Base-by-base conservation (phyloP, 768 basidiomycete species). In the Termitomyces sp. region DNA sequence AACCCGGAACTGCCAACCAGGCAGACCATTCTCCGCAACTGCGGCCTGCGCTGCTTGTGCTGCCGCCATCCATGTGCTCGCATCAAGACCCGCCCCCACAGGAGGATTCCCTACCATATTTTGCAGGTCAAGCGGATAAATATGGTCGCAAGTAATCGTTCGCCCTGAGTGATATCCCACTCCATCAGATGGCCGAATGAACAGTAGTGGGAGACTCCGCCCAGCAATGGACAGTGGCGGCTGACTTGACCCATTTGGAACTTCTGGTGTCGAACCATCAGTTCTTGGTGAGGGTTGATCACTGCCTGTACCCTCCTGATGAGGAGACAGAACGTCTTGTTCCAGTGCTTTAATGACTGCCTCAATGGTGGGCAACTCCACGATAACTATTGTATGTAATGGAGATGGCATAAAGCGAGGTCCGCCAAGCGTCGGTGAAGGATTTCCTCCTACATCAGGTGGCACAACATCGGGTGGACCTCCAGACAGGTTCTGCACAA, bases 91-190 rank as follows among this genome's bases (percentile, higher is more conserved):
- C 51, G 73, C 77, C 49, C 73, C 73, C 2, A 78, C 75, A 44
- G 79, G 70, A 46, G 78, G 74, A 62, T 74, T 76, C 1, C 74
- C 78, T 4, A 68, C 69, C 64, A 85, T 78, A 26, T 71, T 75
- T 33, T 76, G 75, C 49, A 91, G 73, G 65, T 88, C 85, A 71
- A 91, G 79, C 64, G 86, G 83, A 70, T 90, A 89, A 17, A 89
- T 80, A 65, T 89, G 89, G 67, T 93, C 91, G 66, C 88, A 89
- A 17, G 89, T 80, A 56, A 94, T 84, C 43, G 87, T 89, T 60
- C 90, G 82, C 38, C 91, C 91, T 21, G 92, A 92, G 67, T 92
- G 89, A 68, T 92, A 94, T 4, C 91, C 91, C 31, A 93, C 84
- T n/a, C 92, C 90, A 63, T 94, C 91, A 42, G 75, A 81, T 15